phyloP scores from a whole-genome alignment of 2,329 filamentous ascomycete genomes.

The Venturia oleaginea region DNA sequence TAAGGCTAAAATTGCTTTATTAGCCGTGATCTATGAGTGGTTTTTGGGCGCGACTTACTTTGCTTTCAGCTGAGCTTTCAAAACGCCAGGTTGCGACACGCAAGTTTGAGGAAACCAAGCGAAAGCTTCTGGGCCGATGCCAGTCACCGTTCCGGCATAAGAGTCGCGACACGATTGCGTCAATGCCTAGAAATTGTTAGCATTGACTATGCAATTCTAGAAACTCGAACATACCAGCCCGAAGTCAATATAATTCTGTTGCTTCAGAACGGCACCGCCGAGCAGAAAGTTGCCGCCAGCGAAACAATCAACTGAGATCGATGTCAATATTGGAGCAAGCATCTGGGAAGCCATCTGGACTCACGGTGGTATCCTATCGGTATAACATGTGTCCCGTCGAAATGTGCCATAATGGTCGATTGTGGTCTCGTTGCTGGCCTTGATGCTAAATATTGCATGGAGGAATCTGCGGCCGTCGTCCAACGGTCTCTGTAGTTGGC shows the following conservation, averaged over 20 bases:
- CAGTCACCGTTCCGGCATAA: slow-evolving; percentile 58
- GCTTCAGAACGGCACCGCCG: slow-evolving; percentile 60
- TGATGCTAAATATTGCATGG: slow-evolving; percentile 60
- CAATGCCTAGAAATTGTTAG: slow-evolving; percentile 34
- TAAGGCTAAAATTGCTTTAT: background rate
- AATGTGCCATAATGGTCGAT: slow-evolving; percentile 61
- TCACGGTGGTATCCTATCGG: slow-evolving; percentile 36
- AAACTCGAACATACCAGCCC: slow-evolving; percentile 42
- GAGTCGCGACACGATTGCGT: slow-evolving; percentile 67
- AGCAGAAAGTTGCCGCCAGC: slow-evolving; percentile 79
- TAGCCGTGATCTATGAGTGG: background rate
- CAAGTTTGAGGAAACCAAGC: slow-evolving; percentile 27
- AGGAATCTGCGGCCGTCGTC: slow-evolving; percentile 65
- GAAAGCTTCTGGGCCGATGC: slow-evolving; percentile 64
- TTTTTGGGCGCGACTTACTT: background rate
- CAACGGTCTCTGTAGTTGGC: slow-evolving; percentile 61
- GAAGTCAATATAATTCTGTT: slow-evolving; percentile 60
- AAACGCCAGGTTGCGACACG: background rate
- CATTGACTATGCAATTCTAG: background rate
- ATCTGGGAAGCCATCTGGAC: slow-evolving; percentile 17
- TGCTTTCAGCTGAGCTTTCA: background rate
- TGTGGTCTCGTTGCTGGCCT: slow-evolving; percentile 59
- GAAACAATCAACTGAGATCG: slow-evolving; percentile 61
- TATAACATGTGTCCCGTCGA: slow-evolving; percentile 34
- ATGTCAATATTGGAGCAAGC: background rate